Conservation (phyloP, 139 green algal species). For the Microglena sp. region DNA sequence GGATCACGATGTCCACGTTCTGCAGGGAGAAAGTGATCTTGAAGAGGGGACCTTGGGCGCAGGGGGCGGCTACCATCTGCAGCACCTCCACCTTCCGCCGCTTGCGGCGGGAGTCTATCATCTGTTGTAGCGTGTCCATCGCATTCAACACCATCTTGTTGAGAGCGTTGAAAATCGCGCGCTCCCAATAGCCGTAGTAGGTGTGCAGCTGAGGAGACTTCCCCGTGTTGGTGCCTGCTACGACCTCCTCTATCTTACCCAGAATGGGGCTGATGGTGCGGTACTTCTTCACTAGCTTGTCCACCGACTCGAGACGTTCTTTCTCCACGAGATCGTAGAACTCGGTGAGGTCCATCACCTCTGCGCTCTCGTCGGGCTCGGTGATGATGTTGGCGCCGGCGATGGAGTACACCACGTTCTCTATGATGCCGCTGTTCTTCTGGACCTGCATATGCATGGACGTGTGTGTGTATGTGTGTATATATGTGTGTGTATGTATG, state of each 20-base stretch:
- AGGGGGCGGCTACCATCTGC: too few species aligned
- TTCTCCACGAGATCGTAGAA: constrained; percentile 71
- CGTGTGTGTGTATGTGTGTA: too few species aligned
- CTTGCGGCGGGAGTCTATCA: constrained; percentile 21
- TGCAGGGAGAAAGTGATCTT: constrained; percentile 59
- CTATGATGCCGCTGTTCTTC: constrained; percentile 73
- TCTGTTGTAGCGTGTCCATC: constrained; percentile 49
- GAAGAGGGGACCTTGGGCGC: constrained; percentile 39
- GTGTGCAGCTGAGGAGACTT: constrained; percentile 51
- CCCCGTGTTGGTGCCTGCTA: constrained; percentile 76
- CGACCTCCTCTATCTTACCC: constrained; percentile 62
- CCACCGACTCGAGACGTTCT: constrained; percentile 48
- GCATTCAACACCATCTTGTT: constrained; percentile 60
- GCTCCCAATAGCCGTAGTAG: constrained; percentile 87
- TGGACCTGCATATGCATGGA: constrained; percentile 54
- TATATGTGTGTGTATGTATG: too few species aligned
- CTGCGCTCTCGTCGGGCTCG: constrained; percentile 12
- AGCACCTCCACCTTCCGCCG: not conserved
- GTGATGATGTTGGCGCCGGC: constrained; percentile 21
- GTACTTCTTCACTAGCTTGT: constrained; percentile 73
- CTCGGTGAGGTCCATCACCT: constrained; percentile 61
- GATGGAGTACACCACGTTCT: constrained; percentile 65
- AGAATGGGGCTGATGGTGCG: constrained; percentile 66
- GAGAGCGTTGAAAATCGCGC: constrained; percentile 71
- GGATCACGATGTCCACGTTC: constrained; percentile 65